These are phyloP conservation scores for Saccharomycopsis crataegensis DNA, from an alignment of 1,139 yeast genomes.

Conservation along the genomic window DNA sequence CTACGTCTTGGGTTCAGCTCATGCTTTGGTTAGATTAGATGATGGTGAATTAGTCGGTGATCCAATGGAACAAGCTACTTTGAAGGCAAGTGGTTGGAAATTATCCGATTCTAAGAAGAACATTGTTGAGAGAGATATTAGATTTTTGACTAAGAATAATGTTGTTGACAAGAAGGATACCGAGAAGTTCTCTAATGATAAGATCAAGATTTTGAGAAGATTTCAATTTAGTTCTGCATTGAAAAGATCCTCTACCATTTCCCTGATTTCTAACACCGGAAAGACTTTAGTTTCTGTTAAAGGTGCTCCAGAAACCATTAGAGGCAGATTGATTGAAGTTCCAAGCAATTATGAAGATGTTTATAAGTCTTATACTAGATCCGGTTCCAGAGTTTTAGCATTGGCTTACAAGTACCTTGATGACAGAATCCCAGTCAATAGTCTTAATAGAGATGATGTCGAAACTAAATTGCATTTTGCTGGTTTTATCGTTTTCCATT, in stretches of 20 bases:
- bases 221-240: slow-evolving; percentile 95
- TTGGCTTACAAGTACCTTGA: slow-evolving; percentile 76
- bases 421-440: slow-evolving; percentile 42
- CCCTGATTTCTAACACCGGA: slow-evolving; percentile 44
- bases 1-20: slow-evolving; percentile 86
- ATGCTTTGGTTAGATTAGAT: slow-evolving; percentile 86
- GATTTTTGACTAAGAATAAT: slow-evolving; percentile 16
- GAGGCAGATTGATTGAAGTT: slow-evolving; percentile 60
- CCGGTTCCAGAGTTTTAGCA: slow-evolving; percentile 95
- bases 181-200: slow-evolving; percentile 29
- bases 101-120: slow-evolving; percentile 62
- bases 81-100: slow-evolving; percentile 80
- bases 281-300: slow-evolving; percentile 79
- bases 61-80: slow-evolving; percentile 97
- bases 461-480: slow-evolving; percentile 74
- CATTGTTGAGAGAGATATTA: slow-evolving; percentile 40
- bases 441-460: slow-evolving; percentile 61
- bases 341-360: slow-evolving; percentile 81
- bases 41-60: slow-evolving; percentile 98
- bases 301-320: slow-evolving; percentile 99
- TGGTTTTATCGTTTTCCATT: slow-evolving; percentile 94
- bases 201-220: slow-evolving; percentile 74
- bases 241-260: slow-evolving; percentile 89
- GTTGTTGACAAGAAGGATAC: slow-evolving; percentile 26
- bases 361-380: slow-evolving; percentile 84